These are phyloP conservation scores for Hymenoscyphus albidus DNA, from an alignment of 2,329 filamentous ascomycete species.

Conservation along the genomic window DNA sequence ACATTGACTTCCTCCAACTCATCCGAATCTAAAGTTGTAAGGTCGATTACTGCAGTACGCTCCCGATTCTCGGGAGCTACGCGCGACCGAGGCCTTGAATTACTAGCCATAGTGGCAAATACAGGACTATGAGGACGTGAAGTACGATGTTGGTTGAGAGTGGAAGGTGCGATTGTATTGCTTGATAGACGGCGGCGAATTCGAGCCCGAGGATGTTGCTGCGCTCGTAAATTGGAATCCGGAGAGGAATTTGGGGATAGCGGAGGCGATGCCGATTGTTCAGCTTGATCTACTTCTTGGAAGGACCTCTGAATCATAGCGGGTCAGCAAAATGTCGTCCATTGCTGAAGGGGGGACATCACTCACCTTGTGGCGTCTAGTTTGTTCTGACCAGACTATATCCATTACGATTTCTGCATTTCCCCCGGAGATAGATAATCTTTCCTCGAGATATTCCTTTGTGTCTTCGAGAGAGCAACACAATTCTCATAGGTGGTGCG, in stretches of 20 bases:
- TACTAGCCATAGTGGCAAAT: slow-evolving; percentile 26
- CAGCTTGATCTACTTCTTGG: slow-evolving; percentile 30
- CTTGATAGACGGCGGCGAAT: neutral
- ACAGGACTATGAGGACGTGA: slow-evolving; percentile 30
- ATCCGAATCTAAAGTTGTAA: slow-evolving; percentile 31
- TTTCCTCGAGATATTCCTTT: neutral
- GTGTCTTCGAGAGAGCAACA: neutral
- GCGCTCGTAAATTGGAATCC: neutral
- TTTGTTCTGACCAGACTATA: neutral
- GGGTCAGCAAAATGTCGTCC: neutral
- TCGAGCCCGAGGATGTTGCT: neutral
- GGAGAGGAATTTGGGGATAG: neutral
- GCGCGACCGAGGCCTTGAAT: slow-evolving; percentile 23
- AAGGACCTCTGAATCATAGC: slow-evolving; percentile 27
- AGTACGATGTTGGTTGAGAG: slow-evolving; percentile 24
- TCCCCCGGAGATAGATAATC: neutral
- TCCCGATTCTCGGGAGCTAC: slow-evolving; percentile 22
- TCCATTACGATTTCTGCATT: neutral
- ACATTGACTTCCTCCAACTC: slow-evolving; percentile 14
- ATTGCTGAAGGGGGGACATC: neutral
- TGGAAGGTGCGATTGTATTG: slow-evolving; percentile 11
- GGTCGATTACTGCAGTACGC: slow-evolving; percentile 30
- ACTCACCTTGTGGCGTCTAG: slow-evolving; percentile 1
- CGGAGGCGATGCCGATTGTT: slow-evolving; percentile 10
- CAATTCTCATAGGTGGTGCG: neutral